Percentiles rank a stretch among this genome's conserved stretches.
Conservation (phyloP, 768 basidiomycete species). For the Tremella yokohamensis region DNA sequence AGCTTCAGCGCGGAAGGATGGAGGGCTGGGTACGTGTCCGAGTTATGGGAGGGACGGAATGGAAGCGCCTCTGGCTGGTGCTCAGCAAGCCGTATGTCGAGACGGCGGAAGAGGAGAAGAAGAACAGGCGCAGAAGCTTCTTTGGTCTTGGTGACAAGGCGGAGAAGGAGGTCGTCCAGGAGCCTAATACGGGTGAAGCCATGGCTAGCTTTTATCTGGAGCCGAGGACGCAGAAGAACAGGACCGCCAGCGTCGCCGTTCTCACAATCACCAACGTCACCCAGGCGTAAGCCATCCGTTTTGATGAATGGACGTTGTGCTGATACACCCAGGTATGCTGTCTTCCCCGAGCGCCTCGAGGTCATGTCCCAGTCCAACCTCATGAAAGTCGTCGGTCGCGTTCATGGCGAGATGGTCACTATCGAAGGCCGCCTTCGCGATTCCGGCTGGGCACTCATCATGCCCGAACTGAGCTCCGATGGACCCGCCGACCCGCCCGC, state of each 20-base stretch:
- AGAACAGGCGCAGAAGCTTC: conserved; percentile 61
- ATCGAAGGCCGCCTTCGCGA: conserved; percentile 64
- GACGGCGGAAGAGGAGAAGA: conserved; percentile 45
- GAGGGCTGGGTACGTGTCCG: conserved; percentile 90
- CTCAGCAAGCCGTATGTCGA: conserved; percentile 55
- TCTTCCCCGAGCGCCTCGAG: conserved; percentile 93
- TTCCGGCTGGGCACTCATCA: conserved; percentile 75
- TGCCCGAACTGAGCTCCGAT: conserved; percentile 64
- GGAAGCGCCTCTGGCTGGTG: conserved; percentile 87
- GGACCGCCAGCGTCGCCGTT: conserved; percentile 68
- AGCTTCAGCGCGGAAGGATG: conserved; percentile 67
- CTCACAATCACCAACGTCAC: conserved; percentile 67
- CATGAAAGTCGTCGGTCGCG: conserved; percentile 82
- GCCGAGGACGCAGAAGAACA: conserved; percentile 52
- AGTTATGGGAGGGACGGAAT: conserved; percentile 94
- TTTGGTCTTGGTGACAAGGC: conserved; percentile 44
- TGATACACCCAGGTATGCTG: conserved; percentile 58
- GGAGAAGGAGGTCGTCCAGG: conserved; percentile 33
- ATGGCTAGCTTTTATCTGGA: conserved; percentile 52
- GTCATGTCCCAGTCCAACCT: conserved; percentile 82
- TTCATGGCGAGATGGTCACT: conserved; percentile 69
- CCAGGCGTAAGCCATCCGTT: conserved; percentile 60
- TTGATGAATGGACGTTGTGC: neutral
- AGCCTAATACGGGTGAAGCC: conserved; percentile 38
- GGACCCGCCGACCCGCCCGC: conserved; percentile 18